Conservation (phyloP, 192 early-diverging fungal species). For the Rhizophagus clarus region DNA sequence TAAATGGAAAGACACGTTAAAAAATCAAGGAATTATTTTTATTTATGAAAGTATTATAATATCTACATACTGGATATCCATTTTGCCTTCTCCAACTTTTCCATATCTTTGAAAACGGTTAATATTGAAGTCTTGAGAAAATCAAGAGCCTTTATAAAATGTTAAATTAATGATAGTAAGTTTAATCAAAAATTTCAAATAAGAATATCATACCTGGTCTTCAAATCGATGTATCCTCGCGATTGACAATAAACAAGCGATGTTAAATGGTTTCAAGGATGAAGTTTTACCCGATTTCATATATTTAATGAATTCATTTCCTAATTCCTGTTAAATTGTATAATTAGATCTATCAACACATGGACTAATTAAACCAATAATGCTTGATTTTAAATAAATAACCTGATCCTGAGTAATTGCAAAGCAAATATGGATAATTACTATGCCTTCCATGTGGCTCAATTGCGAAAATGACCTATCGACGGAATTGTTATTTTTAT, state of each 20-base stretch:
- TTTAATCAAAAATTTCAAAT: background rate
- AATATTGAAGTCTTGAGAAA: slow-evolving; percentile 51
- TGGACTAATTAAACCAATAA: background rate
- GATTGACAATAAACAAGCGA: slow-evolving; percentile 67
- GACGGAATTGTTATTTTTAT: background rate
- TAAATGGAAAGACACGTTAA: background rate
- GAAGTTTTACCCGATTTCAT: slow-evolving; percentile 47
- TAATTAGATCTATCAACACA: background rate
- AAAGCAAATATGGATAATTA: slow-evolving; percentile 72
- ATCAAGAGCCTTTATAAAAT: slow-evolving; percentile 42
- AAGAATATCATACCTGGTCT: slow-evolving; percentile 47
- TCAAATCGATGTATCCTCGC: slow-evolving; percentile 74
- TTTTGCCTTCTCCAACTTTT: slow-evolving; percentile 42
- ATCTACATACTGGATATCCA: slow-evolving; percentile 46
- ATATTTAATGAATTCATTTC: slow-evolving; percentile 55
- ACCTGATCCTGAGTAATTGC: slow-evolving; percentile 76
- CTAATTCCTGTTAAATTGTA: slow-evolving; percentile 43
- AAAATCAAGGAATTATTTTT: background rate
- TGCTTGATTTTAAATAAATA: slow-evolving; percentile 29
- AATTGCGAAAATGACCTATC: slow-evolving; percentile 41
- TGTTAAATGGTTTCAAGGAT: slow-evolving; percentile 60
- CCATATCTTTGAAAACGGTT: slow-evolving; percentile 48
- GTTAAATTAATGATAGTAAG: background rate
- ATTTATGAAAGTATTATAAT: background rate
- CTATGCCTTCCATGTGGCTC: slow-evolving; percentile 64